Percentiles rank a stretch among this genome's conserved stretches.
phyloP scores from a whole-genome alignment of 1,284 basidiomycete genomes.

The Puccinia hordei region DNA sequence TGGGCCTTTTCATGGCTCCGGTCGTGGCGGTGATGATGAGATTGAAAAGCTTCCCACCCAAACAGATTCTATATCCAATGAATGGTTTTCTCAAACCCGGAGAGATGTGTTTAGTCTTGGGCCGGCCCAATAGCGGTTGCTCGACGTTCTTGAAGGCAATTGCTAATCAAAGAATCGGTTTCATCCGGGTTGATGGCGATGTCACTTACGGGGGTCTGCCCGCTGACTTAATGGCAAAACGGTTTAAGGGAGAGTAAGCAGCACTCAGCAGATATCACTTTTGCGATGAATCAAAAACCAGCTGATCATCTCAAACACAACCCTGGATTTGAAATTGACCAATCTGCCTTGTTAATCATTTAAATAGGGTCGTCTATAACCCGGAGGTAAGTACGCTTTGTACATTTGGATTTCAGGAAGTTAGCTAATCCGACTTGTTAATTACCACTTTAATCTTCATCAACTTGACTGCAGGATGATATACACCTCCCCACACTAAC shows the following conservation, averaged over 20 bases:
- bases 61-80: conserved; percentile 63
- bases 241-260: conserved; percentile 44
- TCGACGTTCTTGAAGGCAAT: conserved; percentile 60
- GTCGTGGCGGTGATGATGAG: conserved; percentile 59
- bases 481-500: conserved; percentile 68
- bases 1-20: conserved; percentile 67
- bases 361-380: conserved; percentile 52
- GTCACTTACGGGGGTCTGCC: conserved; percentile 70
- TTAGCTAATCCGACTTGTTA: no score
- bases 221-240: conserved; percentile 27
- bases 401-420: no score
- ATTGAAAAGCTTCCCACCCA: conserved; percentile 46
- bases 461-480: conserved; percentile 64
- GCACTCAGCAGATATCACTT: no score
- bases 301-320: no score
- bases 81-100: conserved; percentile 73
- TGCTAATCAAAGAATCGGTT: conserved; percentile 58
- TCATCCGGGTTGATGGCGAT: conserved; percentile 63
- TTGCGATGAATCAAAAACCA: no score
- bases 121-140: conserved; percentile 63
- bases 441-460: neutral
- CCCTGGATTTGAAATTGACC: neutral
- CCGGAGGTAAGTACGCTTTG: conserved; percentile 7
- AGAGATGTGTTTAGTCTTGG: conserved; percentile 65
- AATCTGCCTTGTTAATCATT: neutral